phyloP scores from a whole-genome alignment of 1,139 yeast genomes.

The Geotrichum cucujoidarum region DNA sequence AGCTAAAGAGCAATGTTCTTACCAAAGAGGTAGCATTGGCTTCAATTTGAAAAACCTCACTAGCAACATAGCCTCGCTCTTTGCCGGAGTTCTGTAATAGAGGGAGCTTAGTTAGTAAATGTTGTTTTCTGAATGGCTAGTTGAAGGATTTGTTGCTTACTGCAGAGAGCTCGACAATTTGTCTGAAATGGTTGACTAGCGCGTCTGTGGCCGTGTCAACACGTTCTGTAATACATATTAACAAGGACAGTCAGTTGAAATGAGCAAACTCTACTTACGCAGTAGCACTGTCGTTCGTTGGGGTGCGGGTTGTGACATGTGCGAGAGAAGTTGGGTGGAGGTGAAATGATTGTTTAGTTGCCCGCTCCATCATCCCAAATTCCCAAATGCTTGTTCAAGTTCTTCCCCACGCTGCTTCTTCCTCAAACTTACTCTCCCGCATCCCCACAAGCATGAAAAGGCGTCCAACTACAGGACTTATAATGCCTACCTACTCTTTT shows the following conservation, averaged over 20 bases:
- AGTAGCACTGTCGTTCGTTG: slow-evolving; percentile 29
- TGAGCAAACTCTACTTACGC: slow-evolving; percentile 21
- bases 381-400: too few relatives aligned
- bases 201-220: slow-evolving; percentile 36
- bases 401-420: too few relatives aligned
- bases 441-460: too few relatives aligned
- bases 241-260: not conserved
- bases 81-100: slow-evolving; percentile 32
- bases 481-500: too few relatives aligned
- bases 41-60: slow-evolving; percentile 36
- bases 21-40: slow-evolving; percentile 34
- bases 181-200: slow-evolving; percentile 30
- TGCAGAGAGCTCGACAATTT: slow-evolving; percentile 29
- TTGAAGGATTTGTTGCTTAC: too few relatives aligned
- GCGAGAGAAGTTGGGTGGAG: not conserved
- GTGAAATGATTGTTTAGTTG: too few relatives aligned
- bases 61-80: slow-evolving; percentile 33
- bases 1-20: slow-evolving; percentile 4
- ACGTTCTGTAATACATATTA: slow-evolving; percentile 24
- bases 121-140: too few relatives aligned
- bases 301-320: slow-evolving; percentile 22
- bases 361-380: too few relatives aligned
- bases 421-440: too few relatives aligned
- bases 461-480: too few relatives aligned
- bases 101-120: not conserved